These are phyloP conservation scores for Scutellaria minor DNA, from an alignment of 257 asterid species.

Conservation along the genomic window DNA sequence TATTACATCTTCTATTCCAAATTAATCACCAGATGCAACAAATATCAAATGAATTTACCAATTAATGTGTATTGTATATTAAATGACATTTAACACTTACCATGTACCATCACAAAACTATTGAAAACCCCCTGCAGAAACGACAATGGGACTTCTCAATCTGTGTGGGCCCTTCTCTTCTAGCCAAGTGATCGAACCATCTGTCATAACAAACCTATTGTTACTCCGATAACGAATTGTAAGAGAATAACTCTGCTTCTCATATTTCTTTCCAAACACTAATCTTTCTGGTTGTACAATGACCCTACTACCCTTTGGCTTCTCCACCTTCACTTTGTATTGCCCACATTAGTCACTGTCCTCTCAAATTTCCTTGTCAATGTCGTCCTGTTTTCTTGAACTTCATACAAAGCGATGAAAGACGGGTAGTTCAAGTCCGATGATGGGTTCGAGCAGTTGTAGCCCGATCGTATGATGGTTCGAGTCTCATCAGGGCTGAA, in stretches of 20 bases:
- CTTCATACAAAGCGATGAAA: slow-evolving; percentile 36
- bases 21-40: no score
- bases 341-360: slow-evolving; percentile 42
- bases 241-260: slow-evolving; percentile 40
- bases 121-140: no score
- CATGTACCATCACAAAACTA: no score
- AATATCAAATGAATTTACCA: no score
- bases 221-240: slow-evolving; percentile 33
- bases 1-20: no score
- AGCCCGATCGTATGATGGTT: slow-evolving; percentile 41
- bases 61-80: no score
- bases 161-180: slow-evolving; percentile 38
- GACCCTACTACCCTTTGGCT: slow-evolving; percentile 27
- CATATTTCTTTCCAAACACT: slow-evolving; percentile 37
- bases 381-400: not conserved
- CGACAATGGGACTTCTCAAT: no score
- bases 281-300: slow-evolving; percentile 36
- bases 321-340: slow-evolving; percentile 32
- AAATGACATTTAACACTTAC: no score
- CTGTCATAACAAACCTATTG: not conserved
- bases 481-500: slow-evolving; percentile 35
- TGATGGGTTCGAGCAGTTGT: slow-evolving; percentile 46
- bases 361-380: slow-evolving; percentile 27
- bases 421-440: slow-evolving; percentile 50
- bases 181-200: slow-evolving; percentile 56